Base-by-base conservation (phyloP, 2,329 filamentous ascomycete genomes). In the Oidium heveae region DNA sequence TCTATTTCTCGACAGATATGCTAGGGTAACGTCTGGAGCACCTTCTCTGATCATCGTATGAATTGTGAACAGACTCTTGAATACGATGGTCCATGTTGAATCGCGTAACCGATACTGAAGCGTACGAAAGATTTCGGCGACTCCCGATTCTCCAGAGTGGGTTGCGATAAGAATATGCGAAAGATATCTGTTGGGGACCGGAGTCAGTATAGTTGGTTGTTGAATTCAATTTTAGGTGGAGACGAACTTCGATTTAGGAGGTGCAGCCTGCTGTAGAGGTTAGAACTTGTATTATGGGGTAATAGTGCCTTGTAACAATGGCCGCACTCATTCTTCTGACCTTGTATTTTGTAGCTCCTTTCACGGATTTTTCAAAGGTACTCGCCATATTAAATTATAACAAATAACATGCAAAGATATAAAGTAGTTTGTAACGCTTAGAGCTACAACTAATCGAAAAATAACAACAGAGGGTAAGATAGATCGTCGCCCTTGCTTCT, bases 11-110 rank as follows among this genome's bases (percentile, higher is more conserved):
- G 88, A 76, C 36, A 98, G 76, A 63, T 86, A 95, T 58, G 79
- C 76, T 60, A 98, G 73, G 2, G 91, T 94, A 52, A 87, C 84
- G 66, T 96, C 86, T 36, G 82, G 80, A 59, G 88, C 82, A 54
- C 91, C 91, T 70, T 98, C 91, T 61, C 91, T 79, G 66, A 98
- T 91, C 91, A 98, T 96, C 58, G 96, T 72, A 67, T 98, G 91
- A 50, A 94, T 80, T 52, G 94, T 91, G 63, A 96, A 94, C 61
- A 98, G 73, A 62, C 86, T 82, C 72, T 98, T 98, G 80, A 95
- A 94, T 59, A 94, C 89, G 56, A 96, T 87, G n/a, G 91, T 98
- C 91, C 91, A 98, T 73, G 91, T 94, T 61, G 89, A 89, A 67
- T 98, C 91, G 66, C 87, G 82, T 60, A 98, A 70, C 54, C 91